Conservation (phyloP, 2,329 filamentous ascomycete genomes). For the Metarhizium brunneum region DNA sequence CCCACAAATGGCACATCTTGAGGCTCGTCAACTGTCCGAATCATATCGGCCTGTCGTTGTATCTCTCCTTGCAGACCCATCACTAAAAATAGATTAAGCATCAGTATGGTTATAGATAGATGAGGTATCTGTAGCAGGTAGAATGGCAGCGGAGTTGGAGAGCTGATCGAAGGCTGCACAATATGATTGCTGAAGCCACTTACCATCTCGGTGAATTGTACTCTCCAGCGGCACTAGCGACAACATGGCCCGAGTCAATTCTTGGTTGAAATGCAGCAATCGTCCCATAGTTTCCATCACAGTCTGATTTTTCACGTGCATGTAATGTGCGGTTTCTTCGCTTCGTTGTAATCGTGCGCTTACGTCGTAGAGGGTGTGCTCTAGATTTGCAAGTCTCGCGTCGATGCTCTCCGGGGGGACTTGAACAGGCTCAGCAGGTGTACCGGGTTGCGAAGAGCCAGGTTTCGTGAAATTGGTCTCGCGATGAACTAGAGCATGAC, state of each 20-base stretch:
- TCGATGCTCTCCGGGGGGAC: slow-evolving; percentile 65
- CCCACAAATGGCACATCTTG: slow-evolving; percentile 61
- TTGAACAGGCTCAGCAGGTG: slow-evolving; percentile 74
- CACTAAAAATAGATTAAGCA: slow-evolving; percentile 26
- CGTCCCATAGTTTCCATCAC: slow-evolving; percentile 73
- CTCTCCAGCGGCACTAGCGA: slow-evolving; percentile 68
- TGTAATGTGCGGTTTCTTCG: slow-evolving; percentile 71
- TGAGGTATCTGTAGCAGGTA: not conserved
- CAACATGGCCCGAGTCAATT: slow-evolving; percentile 67
- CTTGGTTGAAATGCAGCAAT: slow-evolving; percentile 68
- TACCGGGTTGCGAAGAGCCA: slow-evolving; percentile 67
- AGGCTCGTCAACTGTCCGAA: slow-evolving; percentile 51
- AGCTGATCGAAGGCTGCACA: not conserved
- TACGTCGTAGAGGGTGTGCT: slow-evolving; percentile 77
- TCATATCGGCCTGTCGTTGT: slow-evolving; percentile 49
- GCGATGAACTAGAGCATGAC: slow-evolving; percentile 86
- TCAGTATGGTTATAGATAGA: not conserved
- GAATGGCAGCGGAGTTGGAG: not conserved
- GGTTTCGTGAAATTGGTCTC: slow-evolving; percentile 78
- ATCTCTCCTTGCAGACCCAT: slow-evolving; percentile 49
- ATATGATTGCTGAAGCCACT: slow-evolving; percentile 23
- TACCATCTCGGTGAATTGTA: slow-evolving; percentile 73
- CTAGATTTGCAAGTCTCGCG: slow-evolving; percentile 62
- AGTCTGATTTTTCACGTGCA: slow-evolving; percentile 73
- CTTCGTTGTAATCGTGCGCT: slow-evolving; percentile 66